phyloP scores from a whole-genome alignment of 768 basidiomycete genomes.

The Mycena rebaudengoi region DNA sequence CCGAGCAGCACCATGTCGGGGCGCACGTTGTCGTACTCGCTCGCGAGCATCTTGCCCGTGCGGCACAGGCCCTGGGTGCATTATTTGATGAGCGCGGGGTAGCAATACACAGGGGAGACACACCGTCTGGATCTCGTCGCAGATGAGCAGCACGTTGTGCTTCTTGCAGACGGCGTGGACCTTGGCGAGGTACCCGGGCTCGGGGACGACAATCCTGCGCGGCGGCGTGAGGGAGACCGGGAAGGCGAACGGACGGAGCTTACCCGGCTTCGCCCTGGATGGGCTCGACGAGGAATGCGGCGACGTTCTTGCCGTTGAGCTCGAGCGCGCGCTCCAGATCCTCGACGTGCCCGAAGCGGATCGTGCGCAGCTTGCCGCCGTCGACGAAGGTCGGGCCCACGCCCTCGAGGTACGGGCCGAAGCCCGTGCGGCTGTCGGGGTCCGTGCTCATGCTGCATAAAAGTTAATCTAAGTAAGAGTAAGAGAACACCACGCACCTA shows the following conservation, averaged over 20 bases:
- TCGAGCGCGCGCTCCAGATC: constrained; percentile 88
- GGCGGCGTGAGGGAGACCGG: constrained; percentile 5
- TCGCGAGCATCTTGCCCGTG: constrained; percentile 94
- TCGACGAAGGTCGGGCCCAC: constrained; percentile 84
- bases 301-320: constrained; percentile 81
- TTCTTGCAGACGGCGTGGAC: constrained; percentile 88
- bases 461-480: constrained; percentile 13
- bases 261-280: constrained; percentile 99
- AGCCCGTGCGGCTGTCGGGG: constrained; percentile 85
- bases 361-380: constrained; percentile 58
- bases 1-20: constrained; percentile 95
- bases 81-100: constrained; percentile 3
- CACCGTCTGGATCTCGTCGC: constrained; percentile 98
- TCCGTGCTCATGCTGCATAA: constrained; percentile 88
- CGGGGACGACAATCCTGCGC: constrained; percentile 88
- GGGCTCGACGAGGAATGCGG: constrained; percentile 95
- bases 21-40: constrained; percentile 85
- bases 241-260: constrained; percentile 32
- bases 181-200: constrained; percentile 82
- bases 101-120: constrained; percentile 23
- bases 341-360: constrained; percentile 84
- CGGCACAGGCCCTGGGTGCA: constrained; percentile 82
- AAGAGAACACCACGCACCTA: constrained; percentile 53
- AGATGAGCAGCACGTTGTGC: constrained; percentile 94
- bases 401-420: constrained; percentile 88